Evolutionary conservation across 306 rosid genomes (phyloP), one percentile per base, ranked within the genome.

Genomic region (Lathyrus tuberosus): DNA sequence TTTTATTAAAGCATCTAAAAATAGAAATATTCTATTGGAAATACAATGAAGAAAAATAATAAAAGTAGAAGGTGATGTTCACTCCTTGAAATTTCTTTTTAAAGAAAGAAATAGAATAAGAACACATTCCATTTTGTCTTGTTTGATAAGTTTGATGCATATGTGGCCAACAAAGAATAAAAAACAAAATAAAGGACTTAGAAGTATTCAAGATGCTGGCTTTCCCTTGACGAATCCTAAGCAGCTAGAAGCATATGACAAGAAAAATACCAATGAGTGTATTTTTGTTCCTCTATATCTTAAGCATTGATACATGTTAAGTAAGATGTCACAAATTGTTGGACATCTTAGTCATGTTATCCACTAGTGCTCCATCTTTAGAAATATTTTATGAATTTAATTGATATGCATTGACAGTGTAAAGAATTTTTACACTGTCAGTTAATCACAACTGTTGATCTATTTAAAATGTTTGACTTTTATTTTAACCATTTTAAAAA

Each of bases 81-180:
- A 57, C 62, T 57, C 71, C 75, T 72, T 81, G 26, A 72, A 61
- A 17, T 71, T 62, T 72, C 43, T 67, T 54, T 67, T 44, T 13
- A 4, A 68, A 76, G 61, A 11, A 77, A 57, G 67, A 75, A 62
- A 73, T 5, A 33, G 76, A 81, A 68, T 68, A 81, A 76, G 79
- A 81, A 77, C 74, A 62, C 69, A 77, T 78, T 68, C 73, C 37
- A 10, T 67, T 69, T 73, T 77, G 79, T 81, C 65, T 73, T 62
- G 73, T 72, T 70, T 61, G 69, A 40, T 59, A 61, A 61, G 81
- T 72, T 81, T 62, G 76, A 59, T 62, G 61, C 76, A 53, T 62
- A 68, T 68, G 65, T 57, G 69, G 74, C 81, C 62, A 71, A 72
- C 52, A 35, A 65, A 37, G 76, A 72, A 81, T 80, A 72, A 65